Base-by-base conservation (phyloP, 768 basidiomycete genomes). In the Mycena olivaceomarginata region DNA sequence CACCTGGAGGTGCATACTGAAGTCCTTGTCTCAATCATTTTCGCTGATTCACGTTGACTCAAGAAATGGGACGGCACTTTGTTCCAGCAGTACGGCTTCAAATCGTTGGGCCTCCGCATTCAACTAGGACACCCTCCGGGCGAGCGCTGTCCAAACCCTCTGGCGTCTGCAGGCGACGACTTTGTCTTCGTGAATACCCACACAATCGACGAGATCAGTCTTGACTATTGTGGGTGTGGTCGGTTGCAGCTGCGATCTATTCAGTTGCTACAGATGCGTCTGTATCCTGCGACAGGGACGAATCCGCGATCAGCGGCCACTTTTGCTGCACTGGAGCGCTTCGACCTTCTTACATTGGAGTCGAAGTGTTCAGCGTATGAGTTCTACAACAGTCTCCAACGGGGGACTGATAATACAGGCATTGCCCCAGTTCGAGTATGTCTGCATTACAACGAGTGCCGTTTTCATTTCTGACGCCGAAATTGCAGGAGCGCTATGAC, bases 361-460 rank as follows among this genome's bases (percentile, higher is more conserved):
- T 59, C 57, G 31, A 59, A 59, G 12, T 59, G 57, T 25, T 59
- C 57, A 5, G 57, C 25, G 12, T 59, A 59, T 15, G 25, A 59
- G 11, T 59, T 59, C 13, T 59, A 59, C 13, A 59, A 59, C 31
- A 59, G 57, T 59, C 25, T 59, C 22, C 11, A n/a, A 6, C 16
- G 9, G 48, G 16, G 48, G n/a, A 48, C 48, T 1, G 48, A 56
- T 56, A 56, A 59, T 11, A 59, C 25, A 0, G 57, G 57, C 25
- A 31, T 37, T 9, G 25, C 31, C 11, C 57, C 57, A 31, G 31
- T 59, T 59, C 57, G 6, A 6, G 57, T 22, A 25, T 59, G 11
- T 1, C 9, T 6, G 1, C 13, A 0, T 37, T 31, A 22, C 8
- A 31, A 1, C 4, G 2, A 4, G 9, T 25, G 2, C 6, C 11